A percentile compares a stretch with the other conserved stretches of the same genome.
Evolutionary conservation across 306 rosid genomes (phyloP).

Genomic region (Rosa chinensis): DNA sequence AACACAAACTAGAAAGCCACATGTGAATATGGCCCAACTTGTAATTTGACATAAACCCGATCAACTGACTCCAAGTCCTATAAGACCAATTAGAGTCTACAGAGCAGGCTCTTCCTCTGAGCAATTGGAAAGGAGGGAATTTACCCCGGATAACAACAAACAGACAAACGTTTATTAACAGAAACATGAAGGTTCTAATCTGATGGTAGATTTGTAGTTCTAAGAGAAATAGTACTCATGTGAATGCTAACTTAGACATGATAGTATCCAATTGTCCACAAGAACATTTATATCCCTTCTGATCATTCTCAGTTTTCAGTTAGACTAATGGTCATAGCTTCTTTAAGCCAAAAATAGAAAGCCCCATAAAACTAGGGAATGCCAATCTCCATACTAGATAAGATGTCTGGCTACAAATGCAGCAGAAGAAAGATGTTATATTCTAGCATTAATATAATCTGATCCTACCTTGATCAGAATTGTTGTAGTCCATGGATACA

Average conservation of each 20-base stretch:
- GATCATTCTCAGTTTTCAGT: not conserved
- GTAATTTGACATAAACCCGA: not conserved
- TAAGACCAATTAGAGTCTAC: not conserved
- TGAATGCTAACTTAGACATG: not conserved
- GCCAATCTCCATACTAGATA: not conserved
- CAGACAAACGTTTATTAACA: not conserved
- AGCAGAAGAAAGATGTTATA: not conserved
- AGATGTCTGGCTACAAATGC: not conserved
- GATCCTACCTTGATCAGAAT: not conserved
- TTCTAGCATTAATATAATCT: not conserved
- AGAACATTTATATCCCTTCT: not conserved
- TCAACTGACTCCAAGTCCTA: not conserved
- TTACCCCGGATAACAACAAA: not conserved
- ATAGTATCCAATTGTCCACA: not conserved
- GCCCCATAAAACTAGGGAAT: not conserved
- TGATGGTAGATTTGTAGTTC: not conserved
- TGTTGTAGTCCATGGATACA: not conserved
- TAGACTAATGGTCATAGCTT: not conserved
- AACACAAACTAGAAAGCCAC: not conserved
- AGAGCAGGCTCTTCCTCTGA: not conserved
- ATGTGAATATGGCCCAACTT: not conserved
- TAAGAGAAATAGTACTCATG: not conserved
- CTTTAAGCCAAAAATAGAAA: not conserved
- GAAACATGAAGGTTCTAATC: not conserved
- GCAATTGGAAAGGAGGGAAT: not conserved